Conservation (phyloP, 176 grass and related monocot genomes). For the Triticum timopheevii region DNA sequence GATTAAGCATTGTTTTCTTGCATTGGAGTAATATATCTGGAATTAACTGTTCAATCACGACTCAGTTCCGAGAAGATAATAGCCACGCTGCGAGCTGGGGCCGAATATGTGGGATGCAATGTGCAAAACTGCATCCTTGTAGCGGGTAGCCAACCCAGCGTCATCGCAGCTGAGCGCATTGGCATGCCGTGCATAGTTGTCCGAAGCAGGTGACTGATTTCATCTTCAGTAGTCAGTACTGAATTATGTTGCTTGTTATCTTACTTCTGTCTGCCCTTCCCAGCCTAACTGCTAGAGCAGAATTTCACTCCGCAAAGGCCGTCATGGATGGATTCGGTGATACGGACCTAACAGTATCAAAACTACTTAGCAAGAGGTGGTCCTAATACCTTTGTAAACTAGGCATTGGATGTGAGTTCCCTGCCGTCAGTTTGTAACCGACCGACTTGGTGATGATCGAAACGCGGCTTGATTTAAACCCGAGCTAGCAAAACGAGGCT, state of each 20-base stretch:
- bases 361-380: conserved; percentile 62
- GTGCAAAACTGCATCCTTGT: too few species aligned
- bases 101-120: too few species aligned
- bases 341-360: conserved; percentile 71
- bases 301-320: conserved; percentile 70
- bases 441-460: neutral
- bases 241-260: too few species aligned
- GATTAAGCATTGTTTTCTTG: neutral
- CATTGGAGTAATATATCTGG: neutral
- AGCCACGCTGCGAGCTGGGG: too few species aligned
- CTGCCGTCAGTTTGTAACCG: neutral
- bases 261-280: too few species aligned
- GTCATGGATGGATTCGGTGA: conserved; percentile 74
- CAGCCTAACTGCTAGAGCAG: conserved; percentile 47
- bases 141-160: too few species aligned
- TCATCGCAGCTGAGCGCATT: too few species aligned
- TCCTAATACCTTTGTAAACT: neutral
- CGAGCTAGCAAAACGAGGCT: neutral
- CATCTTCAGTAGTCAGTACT: too few species aligned
- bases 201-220: too few species aligned
- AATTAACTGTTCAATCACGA: neutral
- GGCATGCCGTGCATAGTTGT: too few species aligned
- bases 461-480: neutral
- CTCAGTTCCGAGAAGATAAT: too few species aligned
- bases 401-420: neutral